Percentiles rank a stretch among this genome's conserved stretches.
phyloP scores from a whole-genome alignment of 768 basidiomycete genomes.

The Termitomyces heimii region DNA sequence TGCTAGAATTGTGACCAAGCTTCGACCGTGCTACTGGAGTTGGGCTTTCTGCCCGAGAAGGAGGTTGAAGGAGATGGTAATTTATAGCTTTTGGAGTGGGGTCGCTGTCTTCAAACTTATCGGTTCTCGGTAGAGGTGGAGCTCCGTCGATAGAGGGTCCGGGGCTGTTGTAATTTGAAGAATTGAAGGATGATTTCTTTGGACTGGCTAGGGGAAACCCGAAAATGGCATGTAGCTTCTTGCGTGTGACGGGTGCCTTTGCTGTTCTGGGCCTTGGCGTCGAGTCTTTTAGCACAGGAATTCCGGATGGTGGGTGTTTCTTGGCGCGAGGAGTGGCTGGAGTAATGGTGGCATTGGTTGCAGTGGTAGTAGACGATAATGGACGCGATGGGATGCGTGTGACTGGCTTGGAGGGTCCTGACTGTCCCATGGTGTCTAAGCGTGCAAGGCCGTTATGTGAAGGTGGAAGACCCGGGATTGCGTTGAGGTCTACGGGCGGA shows the following conservation, averaged over 20 bases:
- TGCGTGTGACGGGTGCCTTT: conserved; percentile 30
- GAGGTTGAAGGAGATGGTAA: conserved; percentile 16
- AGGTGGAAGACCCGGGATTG: conserved; percentile 17
- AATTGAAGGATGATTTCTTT: conserved; percentile 31
- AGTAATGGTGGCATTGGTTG: conserved; percentile 55
- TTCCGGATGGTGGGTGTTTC: conserved; percentile 20
- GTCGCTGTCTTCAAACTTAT: conserved; percentile 18
- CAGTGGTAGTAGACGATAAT: conserved; percentile 58
- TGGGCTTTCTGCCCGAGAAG: conserved; percentile 24
- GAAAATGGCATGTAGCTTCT: conserved; percentile 41
- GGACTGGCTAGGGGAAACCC: conserved; percentile 32
- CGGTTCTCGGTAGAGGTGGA: conserved; percentile 10
- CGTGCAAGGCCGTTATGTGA: conserved; percentile 8
- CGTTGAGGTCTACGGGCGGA: conserved; percentile 12
- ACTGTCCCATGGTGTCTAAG: conserved; percentile 15
- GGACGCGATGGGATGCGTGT: conserved; percentile 54
- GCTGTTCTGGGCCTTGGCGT: conserved; percentile 23
- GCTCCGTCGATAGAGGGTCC: conserved; percentile 16
- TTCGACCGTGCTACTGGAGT: conserved; percentile 21
- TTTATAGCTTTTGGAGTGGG: conserved; percentile 23
- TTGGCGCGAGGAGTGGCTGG: conserved; percentile 45
- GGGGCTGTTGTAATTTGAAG: conserved; percentile 26
- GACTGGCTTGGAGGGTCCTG: conserved; percentile 37
- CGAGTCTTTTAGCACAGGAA: conserved; percentile 18
- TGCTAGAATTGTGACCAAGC: conserved; percentile 8